Evolutionary conservation across 148 eudicot genomes (phyloP).

Genomic region (Linanthus parryae): DNA sequence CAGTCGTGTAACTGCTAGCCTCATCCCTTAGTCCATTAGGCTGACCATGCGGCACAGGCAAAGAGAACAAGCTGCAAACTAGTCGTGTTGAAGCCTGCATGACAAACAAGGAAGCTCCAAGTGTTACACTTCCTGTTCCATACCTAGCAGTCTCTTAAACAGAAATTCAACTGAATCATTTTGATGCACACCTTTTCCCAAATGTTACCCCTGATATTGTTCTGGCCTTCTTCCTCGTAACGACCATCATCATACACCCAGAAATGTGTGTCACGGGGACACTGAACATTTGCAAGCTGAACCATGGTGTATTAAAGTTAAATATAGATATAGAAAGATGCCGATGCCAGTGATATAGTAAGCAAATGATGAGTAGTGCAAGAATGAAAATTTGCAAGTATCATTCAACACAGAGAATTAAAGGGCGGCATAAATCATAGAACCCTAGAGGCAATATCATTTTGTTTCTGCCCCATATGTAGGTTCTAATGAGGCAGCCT

Average conservation of each 20-base stretch:
- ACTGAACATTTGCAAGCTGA: constrained; percentile 94
- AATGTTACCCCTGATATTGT: constrained; percentile 94
- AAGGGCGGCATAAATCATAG: too few species aligned
- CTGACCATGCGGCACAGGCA: constrained; percentile 93
- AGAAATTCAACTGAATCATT: not conserved
- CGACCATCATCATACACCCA: constrained; percentile 99
- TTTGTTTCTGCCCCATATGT: too few species aligned
- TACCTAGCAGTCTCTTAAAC: not conserved
- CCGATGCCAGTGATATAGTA: too few species aligned
- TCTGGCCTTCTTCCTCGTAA: constrained; percentile 99
- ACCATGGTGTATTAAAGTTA: constrained; percentile 5
- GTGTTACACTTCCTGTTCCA: constrained; percentile 10
- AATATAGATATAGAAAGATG: too few species aligned
- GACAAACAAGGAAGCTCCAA: constrained; percentile 6
- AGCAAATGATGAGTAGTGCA: too few species aligned
- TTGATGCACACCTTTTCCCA: constrained; percentile 82
- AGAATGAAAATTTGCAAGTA: too few species aligned
- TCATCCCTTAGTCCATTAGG: constrained; percentile 71
- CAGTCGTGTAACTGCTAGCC: constrained; percentile 61
- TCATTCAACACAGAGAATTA: too few species aligned
- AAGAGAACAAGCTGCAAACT: constrained; percentile 65
- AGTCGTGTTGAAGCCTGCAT: constrained; percentile 89
- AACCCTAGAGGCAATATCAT: too few species aligned
- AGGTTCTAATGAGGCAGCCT: too few species aligned
- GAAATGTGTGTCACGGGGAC: constrained; percentile 98